Evolutionary conservation across 1,284 basidiomycete species (phyloP).

Genomic region (Marasmius fiardii): DNA sequence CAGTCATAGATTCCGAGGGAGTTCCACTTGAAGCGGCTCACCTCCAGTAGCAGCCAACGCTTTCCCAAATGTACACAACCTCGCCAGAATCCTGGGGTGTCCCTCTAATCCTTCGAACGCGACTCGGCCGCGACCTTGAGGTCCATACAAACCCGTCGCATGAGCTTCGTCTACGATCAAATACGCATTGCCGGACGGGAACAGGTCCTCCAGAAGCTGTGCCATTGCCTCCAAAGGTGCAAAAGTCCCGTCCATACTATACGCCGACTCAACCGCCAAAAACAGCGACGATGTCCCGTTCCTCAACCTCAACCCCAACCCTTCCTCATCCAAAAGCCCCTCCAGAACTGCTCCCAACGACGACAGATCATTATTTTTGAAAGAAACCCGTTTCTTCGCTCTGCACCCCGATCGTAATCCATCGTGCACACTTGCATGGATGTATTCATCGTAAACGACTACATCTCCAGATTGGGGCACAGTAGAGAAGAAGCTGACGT

Average conservation of each 20-base stretch:
- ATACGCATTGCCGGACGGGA: conserved; percentile 63
- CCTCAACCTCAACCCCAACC: conserved; percentile 25
- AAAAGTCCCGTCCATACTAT: conserved; percentile 96
- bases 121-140: conserved; percentile 74
- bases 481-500: conserved; percentile 83
- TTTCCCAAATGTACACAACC: conserved; percentile 59
- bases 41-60: conserved; percentile 71
- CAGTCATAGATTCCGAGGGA: conserved; percentile 1
- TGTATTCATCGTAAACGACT: conserved; percentile 83
- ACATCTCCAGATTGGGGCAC: conserved; percentile 81
- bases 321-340: too few relatives aligned
- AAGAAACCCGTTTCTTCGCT: conserved; percentile 36
- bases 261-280: conserved; percentile 86
- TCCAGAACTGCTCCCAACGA: conserved; percentile 33
- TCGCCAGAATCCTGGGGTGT: conserved; percentile 51
- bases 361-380: conserved; percentile 73
- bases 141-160: conserved; percentile 78
- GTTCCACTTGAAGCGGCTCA: conserved; percentile 23
- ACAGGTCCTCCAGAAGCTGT: conserved; percentile 50
- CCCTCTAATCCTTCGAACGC: conserved; percentile 58
- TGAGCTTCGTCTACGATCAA: conserved; percentile 91
- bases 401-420: conserved; percentile 76
- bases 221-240: conserved; percentile 72
- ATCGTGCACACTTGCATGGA: conserved; percentile 93
- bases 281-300: conserved; percentile 38